Conservation (phyloP, 73 alveolate genomes). For the Tetrahymena borealis region DNA sequence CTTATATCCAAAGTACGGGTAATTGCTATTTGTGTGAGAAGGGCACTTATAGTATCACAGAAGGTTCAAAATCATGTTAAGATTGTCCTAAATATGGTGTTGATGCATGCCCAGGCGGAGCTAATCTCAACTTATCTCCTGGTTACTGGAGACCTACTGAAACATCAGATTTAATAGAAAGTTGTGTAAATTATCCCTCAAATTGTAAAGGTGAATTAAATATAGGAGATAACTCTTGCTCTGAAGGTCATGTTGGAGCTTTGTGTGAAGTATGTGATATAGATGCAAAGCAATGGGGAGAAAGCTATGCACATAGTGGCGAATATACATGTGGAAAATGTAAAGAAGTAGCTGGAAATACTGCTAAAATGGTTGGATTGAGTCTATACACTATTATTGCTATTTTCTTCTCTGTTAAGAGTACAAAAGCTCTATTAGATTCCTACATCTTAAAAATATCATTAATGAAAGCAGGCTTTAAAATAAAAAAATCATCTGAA, state of each 20-base stretch:
- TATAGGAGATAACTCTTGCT: slow-evolving; percentile 25
- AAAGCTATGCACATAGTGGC: slow-evolving; percentile 3
- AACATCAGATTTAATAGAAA: not conserved
- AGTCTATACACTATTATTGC: not conserved
- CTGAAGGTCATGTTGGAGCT: slow-evolving; percentile 39
- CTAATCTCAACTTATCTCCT: not conserved
- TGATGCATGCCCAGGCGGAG: not conserved
- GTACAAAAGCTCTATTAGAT: slow-evolving; percentile 3
- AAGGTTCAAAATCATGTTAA: not conserved
- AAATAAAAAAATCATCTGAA: not conserved
- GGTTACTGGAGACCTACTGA: slow-evolving; percentile 40
- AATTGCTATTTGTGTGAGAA: not conserved
- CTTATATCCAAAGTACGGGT: not conserved
- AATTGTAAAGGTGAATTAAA: slow-evolving; percentile 25
- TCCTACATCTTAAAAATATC: not conserved
- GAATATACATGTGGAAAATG: slow-evolving; percentile 29
- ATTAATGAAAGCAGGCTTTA: not conserved
- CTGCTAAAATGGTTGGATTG: not conserved
- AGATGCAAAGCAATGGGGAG: not conserved
- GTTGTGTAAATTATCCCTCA: slow-evolving; percentile 2
- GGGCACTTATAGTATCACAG: not conserved
- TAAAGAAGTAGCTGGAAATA: not conserved
- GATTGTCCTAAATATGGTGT: not conserved
- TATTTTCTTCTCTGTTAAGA: slow-evolving; percentile 12
- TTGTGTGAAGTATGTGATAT: slow-evolving; percentile 38